Evolutionary conservation across 805 yeast species (phyloP), one percentile per base, ranked within the genome.

Genomic region (Wickerhamiella azyma): DNA sequence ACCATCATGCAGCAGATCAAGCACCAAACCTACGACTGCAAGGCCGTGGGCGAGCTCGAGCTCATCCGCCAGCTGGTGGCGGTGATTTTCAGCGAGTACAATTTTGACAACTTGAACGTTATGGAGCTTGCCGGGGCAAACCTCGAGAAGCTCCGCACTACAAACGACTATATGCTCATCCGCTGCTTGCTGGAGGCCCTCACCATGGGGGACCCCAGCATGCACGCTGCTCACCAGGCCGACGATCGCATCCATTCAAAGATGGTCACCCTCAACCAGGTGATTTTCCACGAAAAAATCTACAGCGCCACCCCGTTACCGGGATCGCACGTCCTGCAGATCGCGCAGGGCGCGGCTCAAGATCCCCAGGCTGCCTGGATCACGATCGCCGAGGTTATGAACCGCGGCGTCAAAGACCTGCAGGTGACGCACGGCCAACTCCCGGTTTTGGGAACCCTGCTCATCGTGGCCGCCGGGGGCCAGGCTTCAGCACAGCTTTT

Each of bases 111-210:
- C 10, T 47, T 55, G 14, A 46, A 47, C 33, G 46, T 46, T 8
- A 41, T 53, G 24, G 54, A 50, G 29, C 36, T 48, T 16, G 41
- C 49, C 9, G 43, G 38, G 9, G 44, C 47, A 4, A 43, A 48
- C 11, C 52, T 60, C 16, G 66, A 62, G 47, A 62, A 61, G 48
- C 55, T 62, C 39, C 54, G 61, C n/a, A 55, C 59, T 11, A 52
- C 61, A 11, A 56, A 54, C 26, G 60, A 61, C 46, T 62, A 60
- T 52, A 50, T 52, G 36, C 51, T 60, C 30, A 46, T 62, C 33
- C 49, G 64, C 4, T 53, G 47, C 16, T 36, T 54, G 16, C 46
- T 48, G 13, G 58, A 52, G 37, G 41, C 51, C 9, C 32, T 50
- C 11, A 21, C 47, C 38, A 19, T 24, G 33, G 46, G 43, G 14